Base-by-base conservation (phyloP, 1,139 yeast species). In the Diutina scorzettiae region DNA sequence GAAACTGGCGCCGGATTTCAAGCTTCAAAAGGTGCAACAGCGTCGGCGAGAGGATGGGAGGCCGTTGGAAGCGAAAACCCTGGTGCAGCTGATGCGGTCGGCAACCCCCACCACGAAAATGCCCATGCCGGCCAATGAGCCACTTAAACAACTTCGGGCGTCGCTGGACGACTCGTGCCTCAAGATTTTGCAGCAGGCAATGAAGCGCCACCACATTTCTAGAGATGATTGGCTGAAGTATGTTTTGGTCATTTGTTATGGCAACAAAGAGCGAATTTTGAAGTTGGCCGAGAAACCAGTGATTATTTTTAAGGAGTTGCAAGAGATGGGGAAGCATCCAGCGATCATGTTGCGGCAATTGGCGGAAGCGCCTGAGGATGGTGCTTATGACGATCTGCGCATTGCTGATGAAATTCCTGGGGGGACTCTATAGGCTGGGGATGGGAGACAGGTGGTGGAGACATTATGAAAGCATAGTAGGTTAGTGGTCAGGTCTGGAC, bases 91-190 rank as follows among this genome's bases (percentile, higher is more conserved):
- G 29, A 23, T 23, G 25, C 14, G 24, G 36, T 19, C 17, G 19
- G 33, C 33, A 7, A 14, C 33, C 20, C 33, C 33, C 3, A 14
- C 14, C 5, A 7, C 33, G 2, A 16, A 18, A 12, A 12, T 4
- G 21, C 33, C n/a, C n/a, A 23, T 9, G 20, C 19, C 29, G 19
- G 37, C 43, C 18, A 27, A 24, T 2, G 49, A 89, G 53, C 94
- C 96, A 0, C 69, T 87, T 51, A 85, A 86, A 53, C 94, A 86
- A 51, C 64, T 89, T 48, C 66, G 94, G 42, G 95, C 95, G 1
- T 81, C 93, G 3, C 80, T 87, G 20, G 96, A 89, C 46, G 97
- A 89, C 54, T 87, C 96, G 1, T 87, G 96, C 58, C 78, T 83
- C 53, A 85, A 84, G 59, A 82, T 91, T 23, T 63, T 91, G 42